These are phyloP conservation scores for Aspergillus pseudoglaucus DNA, from an alignment of 2,329 filamentous ascomycete genomes.

Conservation along the genomic window DNA sequence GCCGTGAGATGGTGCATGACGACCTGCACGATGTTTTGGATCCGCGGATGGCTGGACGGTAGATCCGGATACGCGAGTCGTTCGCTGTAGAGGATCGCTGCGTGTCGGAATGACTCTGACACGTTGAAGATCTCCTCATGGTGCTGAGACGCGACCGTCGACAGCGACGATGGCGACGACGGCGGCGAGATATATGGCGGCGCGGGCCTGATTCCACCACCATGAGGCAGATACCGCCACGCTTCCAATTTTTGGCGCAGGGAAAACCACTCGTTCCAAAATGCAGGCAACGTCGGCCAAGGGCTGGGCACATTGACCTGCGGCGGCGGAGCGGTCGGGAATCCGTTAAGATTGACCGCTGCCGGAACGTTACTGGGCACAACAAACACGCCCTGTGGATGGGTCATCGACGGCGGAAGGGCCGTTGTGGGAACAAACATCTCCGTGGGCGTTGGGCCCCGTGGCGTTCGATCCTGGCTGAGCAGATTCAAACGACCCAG, in stretches of 20 bases:
- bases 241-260: constrained; percentile 68
- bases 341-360: constrained; percentile 36
- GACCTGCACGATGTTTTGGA: constrained; percentile 75
- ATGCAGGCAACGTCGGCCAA: constrained; percentile 35
- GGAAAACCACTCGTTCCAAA: constrained; percentile 83
- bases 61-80: constrained; percentile 71
- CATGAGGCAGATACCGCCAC: constrained; percentile 63
- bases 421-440: constrained; percentile 15
- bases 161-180: constrained; percentile 18
- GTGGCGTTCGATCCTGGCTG: constrained; percentile 56
- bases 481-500: constrained; percentile 79
- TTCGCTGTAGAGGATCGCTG: constrained; percentile 83
- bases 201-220: constrained; percentile 8
- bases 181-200: constrained; percentile 25
- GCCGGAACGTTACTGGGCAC: constrained; percentile 15
- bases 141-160: constrained; percentile 50
- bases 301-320: constrained; percentile 13
- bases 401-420: constrained; percentile 30
- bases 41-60: constrained; percentile 66
- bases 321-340: constrained; percentile 26
- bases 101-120: constrained; percentile 84
- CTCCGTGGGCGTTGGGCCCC: constrained; percentile 19
- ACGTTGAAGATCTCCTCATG: constrained; percentile 71
- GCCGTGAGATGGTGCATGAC: constrained; percentile 77
- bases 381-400: constrained; percentile 7